phyloP scores from a whole-genome alignment of 2,329 filamentous ascomycete species.

The Atkinsonella hypoxylon region DNA sequence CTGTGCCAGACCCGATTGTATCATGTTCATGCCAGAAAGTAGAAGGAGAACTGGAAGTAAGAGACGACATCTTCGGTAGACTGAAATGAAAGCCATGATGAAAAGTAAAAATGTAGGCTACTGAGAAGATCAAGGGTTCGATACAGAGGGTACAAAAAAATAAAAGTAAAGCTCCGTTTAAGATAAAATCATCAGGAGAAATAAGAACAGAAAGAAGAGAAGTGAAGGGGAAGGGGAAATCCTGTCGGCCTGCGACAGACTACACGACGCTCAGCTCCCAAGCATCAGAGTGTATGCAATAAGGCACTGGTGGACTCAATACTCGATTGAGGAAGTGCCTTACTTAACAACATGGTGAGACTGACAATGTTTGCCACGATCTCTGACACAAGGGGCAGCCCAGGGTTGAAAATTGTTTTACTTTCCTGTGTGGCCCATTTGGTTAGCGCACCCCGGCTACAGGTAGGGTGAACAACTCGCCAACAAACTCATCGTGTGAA shows the following conservation, averaged over 20 bases:
- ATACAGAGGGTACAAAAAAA: neutral
- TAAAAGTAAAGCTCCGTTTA: neutral
- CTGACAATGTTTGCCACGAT: neutral
- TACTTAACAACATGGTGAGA: neutral
- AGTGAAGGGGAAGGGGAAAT: neutral
- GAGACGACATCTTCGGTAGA: neutral
- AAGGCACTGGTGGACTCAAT: neutral
- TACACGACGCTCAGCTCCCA: neutral
- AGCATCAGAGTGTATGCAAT: neutral
- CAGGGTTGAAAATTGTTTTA: neutral
- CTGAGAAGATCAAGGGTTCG: neutral
- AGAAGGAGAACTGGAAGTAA: neutral
- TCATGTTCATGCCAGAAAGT: neutral
- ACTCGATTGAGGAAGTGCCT: neutral
- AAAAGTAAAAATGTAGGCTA: neutral
- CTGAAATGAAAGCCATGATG: neutral
- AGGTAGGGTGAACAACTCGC: neutral
- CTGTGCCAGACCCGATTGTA: neutral
- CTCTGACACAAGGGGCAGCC: neutral
- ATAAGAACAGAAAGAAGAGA: neutral
- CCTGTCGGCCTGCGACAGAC: neutral
- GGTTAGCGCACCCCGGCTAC: neutral
- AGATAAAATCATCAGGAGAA: neutral
- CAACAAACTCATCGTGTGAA: neutral
- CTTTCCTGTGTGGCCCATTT: neutral